Evolutionary conservation across 1,139 yeast species (phyloP), one percentile per base, ranked within the genome.

Genomic region (Yamadazyma dendronema): DNA sequence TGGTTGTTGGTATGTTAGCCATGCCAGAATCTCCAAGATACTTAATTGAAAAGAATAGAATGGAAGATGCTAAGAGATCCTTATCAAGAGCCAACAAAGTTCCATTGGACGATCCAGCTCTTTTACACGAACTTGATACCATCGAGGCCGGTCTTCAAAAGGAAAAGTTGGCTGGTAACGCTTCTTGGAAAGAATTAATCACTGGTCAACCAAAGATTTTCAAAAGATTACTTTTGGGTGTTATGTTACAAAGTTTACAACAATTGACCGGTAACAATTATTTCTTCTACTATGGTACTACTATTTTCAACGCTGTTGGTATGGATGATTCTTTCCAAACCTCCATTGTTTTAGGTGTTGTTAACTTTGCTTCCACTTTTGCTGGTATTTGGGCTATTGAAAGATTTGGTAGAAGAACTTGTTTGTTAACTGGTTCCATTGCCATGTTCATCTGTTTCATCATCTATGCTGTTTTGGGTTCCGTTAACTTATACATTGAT

Each of bases 241-340:
- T 81, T 42, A 56, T 79, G 61, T 61, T 84, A 48, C 92, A 84
- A 65, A 40, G 43, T 14, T 40, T 42, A 25, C 46, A 63, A 47
- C 94, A 84, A 63, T 73, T 84, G 49, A 79, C 88, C 40, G 95
- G 94, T 72, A 76, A 79, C 60, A 84, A 84, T 67, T 84, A 83
- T 62, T 83, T 85, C 68, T 84, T 84, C 73, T 84, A 84, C 70
- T 84, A 84, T 51, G 89, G 89, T 56, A 84, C 92, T 38, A 77
- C 85, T 38, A 75, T 84, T 50, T 84, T 84, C 84, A 62, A 77
- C 53, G 82, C 92, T 48, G 86, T 84, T 49, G 94, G 94, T 52
- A 63, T 84, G 59, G 49, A 63, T 38, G 89, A 83, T 60, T 77
- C 95, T 28, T 86, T 81, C 64, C 74, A 82, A 59, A 83, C 94